A percentile compares a stretch with the other conserved stretches of the same genome.
These are phyloP conservation scores for Tylopilus plumbeoviolaceoides DNA, from an alignment of 768 basidiomycete genomes.

Conservation along the genomic window DNA sequence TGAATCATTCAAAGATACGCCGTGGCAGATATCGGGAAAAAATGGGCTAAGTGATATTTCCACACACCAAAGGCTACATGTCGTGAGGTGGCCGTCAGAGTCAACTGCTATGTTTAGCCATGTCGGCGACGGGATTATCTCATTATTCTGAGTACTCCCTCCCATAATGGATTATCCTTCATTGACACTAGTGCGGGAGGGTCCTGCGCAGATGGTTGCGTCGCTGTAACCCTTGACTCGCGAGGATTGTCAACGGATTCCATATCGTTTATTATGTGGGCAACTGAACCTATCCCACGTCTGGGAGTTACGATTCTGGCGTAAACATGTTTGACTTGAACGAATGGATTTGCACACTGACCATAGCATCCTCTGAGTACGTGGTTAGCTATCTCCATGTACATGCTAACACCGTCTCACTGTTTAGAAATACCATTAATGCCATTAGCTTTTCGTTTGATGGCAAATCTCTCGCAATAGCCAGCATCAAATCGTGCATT, in stretches of 20 bases:
- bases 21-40: constrained; percentile 41
- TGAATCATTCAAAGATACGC: constrained; percentile 49
- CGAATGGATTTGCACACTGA: constrained; percentile 79
- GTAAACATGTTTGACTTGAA: constrained; percentile 75
- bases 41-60: constrained; percentile 15
- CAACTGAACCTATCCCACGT: constrained; percentile 53
- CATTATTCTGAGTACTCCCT: constrained; percentile 61
- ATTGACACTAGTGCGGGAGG: constrained; percentile 54
- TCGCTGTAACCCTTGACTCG: constrained; percentile 72
- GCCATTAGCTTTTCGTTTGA: constrained; percentile 83
- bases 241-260: constrained; percentile 54
- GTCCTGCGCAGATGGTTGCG: constrained; percentile 71
- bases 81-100: constrained; percentile 29
- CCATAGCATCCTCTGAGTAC: constrained; percentile 78
- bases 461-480: constrained; percentile 78
- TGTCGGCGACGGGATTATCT: constrained; percentile 64
- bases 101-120: constrained; percentile 77
- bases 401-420: not conserved
- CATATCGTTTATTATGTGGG: not conserved
- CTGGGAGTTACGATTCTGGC: constrained; percentile 78
- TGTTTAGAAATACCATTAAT: constrained; percentile 60
- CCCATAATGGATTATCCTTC: constrained; percentile 66
- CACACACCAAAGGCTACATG: not conserved
- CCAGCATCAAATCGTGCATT: constrained; percentile 66
- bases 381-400: constrained; percentile 24